Base-by-base conservation (phyloP, 208 protist species). In the Crithidia thermophila region DNA sequence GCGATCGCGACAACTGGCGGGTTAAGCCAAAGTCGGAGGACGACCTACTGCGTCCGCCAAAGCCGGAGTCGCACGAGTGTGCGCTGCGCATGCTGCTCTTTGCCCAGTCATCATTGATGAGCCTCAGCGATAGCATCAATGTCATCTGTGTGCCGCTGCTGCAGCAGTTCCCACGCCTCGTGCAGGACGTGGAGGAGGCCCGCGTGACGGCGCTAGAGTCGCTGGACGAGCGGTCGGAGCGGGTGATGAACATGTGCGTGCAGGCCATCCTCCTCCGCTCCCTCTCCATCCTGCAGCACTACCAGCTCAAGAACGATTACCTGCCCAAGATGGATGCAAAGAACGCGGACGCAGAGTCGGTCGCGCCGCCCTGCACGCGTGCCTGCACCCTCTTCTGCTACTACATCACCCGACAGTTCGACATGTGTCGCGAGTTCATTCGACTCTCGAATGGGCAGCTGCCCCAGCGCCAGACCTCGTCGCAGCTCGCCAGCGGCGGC, bases 341-440 rank as follows among this genome's bases (percentile, higher is more conserved):
- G 61, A 67, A 67, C 25, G 57, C 45, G 14, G 79, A 82, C n/a
- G 58, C 49, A 1, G 79, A 82, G 46, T 58, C 79, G 43, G 66
- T 91, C 4, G 87, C 86, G 18, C 90, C 83, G 57, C 84, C 86
- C 3, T 95, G 87, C 71, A 93, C 90, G n/a, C 80, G 87, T 3
- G 90, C 90, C 18, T 95, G 90, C 71, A 91, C 85, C 6, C 77
- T 95, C 18, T 95, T 95, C 60, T 95, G 90, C 71, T 84, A 93
- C 50, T 95, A 95, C 66, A 62, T 95, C 30, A 92, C 85, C 34
- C 80, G 83, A 3, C 87, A 95, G 75, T 83, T 93, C 56, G 82
- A 87, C 28, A 82, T 88, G 72, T 75, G 81, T 21, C 87, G 87
- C 65, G 87, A 93, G 77, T 93, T 95, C 56, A 90, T 95, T 75